These are phyloP conservation scores for Mycena capillaripes DNA, from an alignment of 768 basidiomycete genomes.

Conservation along the genomic window DNA sequence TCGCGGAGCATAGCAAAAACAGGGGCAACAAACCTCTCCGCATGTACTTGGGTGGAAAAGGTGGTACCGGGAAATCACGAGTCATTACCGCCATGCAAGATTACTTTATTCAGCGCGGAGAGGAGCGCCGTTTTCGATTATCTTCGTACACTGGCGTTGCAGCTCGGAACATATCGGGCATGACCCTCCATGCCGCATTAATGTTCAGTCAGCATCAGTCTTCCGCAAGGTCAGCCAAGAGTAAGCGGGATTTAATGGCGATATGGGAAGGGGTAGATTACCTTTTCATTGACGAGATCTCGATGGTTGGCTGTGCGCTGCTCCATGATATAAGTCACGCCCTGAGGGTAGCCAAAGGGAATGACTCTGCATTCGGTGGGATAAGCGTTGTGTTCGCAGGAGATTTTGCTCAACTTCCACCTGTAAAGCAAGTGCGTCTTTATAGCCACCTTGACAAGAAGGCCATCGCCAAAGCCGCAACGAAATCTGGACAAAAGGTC, in stretches of 20 bases:
- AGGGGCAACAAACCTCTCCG: conserved; percentile 37
- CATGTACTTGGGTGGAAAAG: conserved; percentile 55
- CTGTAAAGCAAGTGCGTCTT: conserved; percentile 25
- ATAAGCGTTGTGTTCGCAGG: conserved; percentile 58
- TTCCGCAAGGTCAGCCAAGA: not conserved
- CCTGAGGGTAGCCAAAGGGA: conserved; percentile 48
- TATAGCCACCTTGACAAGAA: conserved; percentile 34
- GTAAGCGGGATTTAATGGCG: conserved; percentile 34
- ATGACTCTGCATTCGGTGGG: conserved; percentile 49
- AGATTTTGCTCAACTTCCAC: conserved; percentile 59
- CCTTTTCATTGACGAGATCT: conserved; percentile 56
- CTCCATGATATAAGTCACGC: conserved; percentile 50
- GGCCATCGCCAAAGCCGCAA: not conserved
- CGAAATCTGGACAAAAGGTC: conserved; percentile 22
- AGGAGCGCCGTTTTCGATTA: conserved; percentile 45
- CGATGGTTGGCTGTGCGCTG: conserved; percentile 53
- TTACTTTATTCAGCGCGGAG: conserved; percentile 41
- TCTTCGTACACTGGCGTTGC: conserved; percentile 56
- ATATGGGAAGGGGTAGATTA: conserved; percentile 58
- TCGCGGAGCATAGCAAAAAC: conserved; percentile 43
- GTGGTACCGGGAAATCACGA: conserved; percentile 59
- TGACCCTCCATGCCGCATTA: conserved; percentile 55
- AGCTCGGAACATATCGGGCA: conserved; percentile 53
- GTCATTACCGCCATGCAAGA: conserved; percentile 48
- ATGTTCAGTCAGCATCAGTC: not conserved